Conservation (phyloP, 768 basidiomycete species). For the Trametopsis cervina region DNA sequence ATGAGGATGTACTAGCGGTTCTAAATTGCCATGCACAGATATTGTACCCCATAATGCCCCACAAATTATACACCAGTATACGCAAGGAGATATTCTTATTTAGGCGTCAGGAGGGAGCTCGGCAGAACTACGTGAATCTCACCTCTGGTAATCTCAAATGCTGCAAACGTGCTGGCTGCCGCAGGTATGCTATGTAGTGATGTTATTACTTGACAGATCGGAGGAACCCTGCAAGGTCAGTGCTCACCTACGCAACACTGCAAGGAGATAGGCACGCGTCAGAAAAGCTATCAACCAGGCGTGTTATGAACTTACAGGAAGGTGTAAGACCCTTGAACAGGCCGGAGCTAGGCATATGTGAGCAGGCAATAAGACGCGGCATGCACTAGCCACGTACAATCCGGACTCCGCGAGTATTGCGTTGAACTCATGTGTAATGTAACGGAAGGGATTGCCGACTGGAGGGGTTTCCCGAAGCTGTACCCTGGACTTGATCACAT, state of each 20-base stretch:
- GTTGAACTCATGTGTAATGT: slow-evolving; percentile 68
- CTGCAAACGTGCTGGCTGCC: slow-evolving; percentile 85
- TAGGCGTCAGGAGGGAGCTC: background rate
- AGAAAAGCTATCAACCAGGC: background rate
- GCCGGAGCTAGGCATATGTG: slow-evolving; percentile 36
- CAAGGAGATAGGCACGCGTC: background rate
- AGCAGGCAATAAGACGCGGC: background rate
- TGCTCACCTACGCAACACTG: slow-evolving; percentile 58
- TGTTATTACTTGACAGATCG: background rate
- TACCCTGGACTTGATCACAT: slow-evolving; percentile 87
- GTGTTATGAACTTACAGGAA: slow-evolving; percentile 46
- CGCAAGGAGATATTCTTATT: slow-evolving; percentile 24
- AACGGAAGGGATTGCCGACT: slow-evolving; percentile 61
- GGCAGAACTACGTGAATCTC: slow-evolving; percentile 12
- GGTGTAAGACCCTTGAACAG: slow-evolving; percentile 73
- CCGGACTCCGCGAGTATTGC: slow-evolving; percentile 66
- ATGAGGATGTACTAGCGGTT: too few relatives aligned
- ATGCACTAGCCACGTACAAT: slow-evolving; percentile 39
- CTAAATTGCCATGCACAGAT: too few relatives aligned
- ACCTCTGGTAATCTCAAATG: slow-evolving; percentile 81
- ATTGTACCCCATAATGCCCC: background rate
- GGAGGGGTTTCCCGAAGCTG: slow-evolving; percentile 77
- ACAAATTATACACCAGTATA: slow-evolving; percentile 23
- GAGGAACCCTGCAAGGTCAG: background rate
- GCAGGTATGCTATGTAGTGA: slow-evolving; percentile 72